Evolutionary conservation across 2,329 filamentous ascomycete genomes (phyloP), one percentile per base, ranked within the genome.

Genomic region (Knoxdaviesia capensis): DNA sequence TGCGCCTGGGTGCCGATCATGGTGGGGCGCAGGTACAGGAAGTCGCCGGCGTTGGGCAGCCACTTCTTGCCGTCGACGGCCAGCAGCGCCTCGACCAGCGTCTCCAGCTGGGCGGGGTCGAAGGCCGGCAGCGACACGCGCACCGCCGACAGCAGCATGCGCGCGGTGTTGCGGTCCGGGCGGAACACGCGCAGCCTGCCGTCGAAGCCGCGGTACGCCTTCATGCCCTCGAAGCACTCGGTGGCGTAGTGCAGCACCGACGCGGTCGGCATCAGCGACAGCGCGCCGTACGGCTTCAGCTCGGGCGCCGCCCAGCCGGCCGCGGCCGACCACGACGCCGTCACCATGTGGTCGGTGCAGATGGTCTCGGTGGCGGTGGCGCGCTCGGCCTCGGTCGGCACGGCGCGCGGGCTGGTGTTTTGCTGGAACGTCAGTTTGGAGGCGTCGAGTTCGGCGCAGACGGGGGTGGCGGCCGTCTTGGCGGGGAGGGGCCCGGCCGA

Each of bases 271-370:
- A 84, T 80, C 52, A 93, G 74, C 47, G 69, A 69, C 42, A 93
- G 63, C 7, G 82, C 79, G 0, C 81, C 80, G 58, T 84, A 90
- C 30, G 84, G 80, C 56, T 74, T 72, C 45, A 92, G 69, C 51
- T 79, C 69, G 1, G 85, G 85, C 2, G 71, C 65, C 34, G 69
- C 66, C 85, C 85, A 93, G 51, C 85, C 85, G 20, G 60, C 54
- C 37, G 62, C 55, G 28, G 58, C 60, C 33, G 67, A 74, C 84
- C 85, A 92, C 42, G 64, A 61, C 20, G 67, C 78, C 41, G 76
- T 78, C 52, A 90, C 66, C 85, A 94, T 93, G 66, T 94, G 87
- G 66, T 94, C 86, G 47, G 82, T 86, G 65, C 69, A 72, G 54
- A 74, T 61, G 48, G 68, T 72, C 55, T 69, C 66, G 46, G 53